Evolutionary conservation across 345 rosid genomes (phyloP).

Genomic region (Citrus mangshanensis): DNA sequence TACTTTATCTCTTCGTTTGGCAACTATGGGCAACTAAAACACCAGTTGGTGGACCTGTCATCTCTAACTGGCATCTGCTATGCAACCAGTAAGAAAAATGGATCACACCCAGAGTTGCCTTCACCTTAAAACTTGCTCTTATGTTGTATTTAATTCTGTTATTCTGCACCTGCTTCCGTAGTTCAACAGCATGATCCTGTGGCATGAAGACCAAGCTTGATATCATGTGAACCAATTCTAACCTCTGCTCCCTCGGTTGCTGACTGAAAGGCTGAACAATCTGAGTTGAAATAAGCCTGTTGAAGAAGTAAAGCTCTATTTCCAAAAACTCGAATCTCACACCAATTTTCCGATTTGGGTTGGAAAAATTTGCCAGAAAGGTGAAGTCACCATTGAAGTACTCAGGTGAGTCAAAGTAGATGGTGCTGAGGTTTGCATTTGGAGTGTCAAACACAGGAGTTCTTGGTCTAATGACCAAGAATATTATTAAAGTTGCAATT

Average conservation of each 20-base stretch:
- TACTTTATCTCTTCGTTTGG: conserved; percentile 55
- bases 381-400: conserved; percentile 77
- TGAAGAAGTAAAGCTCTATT: conserved; percentile 61
- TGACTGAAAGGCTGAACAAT: conserved; percentile 62
- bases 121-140: conserved; percentile 65
- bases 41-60: conserved; percentile 82
- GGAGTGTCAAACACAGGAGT: conserved; percentile 71
- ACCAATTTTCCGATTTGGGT: conserved; percentile 67
- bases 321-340: conserved; percentile 55
- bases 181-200: conserved; percentile 46
- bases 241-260: conserved; percentile 47
- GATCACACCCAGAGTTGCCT: conserved; percentile 61
- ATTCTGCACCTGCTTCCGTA: conserved; percentile 62
- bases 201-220: conserved; percentile 84
- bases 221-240: conserved; percentile 56
- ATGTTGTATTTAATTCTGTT: conserved; percentile 59
- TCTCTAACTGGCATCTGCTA: conserved; percentile 58
- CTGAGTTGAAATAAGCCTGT: conserved; percentile 57
- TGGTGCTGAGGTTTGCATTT: conserved; percentile 59
- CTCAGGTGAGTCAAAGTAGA: conserved; percentile 76
- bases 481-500: conserved; percentile 68
- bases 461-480: conserved; percentile 57
- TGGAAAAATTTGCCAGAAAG: conserved; percentile 66
- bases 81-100: conserved; percentile 80
- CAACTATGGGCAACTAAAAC: conserved; percentile 54